phyloP scores from a whole-genome alignment of 140 eudicot species.

The Senecio squalidus region DNA sequence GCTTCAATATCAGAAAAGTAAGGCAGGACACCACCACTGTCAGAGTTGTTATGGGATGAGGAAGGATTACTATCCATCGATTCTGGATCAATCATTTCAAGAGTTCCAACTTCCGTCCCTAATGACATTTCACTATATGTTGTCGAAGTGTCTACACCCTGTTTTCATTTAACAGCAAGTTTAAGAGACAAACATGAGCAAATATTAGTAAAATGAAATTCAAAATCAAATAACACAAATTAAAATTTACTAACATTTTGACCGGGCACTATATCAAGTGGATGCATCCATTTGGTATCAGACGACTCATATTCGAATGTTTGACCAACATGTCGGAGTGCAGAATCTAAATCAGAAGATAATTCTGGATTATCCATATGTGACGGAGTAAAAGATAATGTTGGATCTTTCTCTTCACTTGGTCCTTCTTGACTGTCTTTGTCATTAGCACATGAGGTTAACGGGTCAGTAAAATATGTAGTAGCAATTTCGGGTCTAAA shows the following conservation, averaged over 20 bases:
- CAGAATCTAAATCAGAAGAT: slow-evolving; percentile 20
- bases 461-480: no score
- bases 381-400: no score
- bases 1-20: neutral
- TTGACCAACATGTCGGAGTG: slow-evolving; percentile 23
- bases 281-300: slow-evolving; percentile 25
- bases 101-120: slow-evolving; percentile 35
- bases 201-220: neutral
- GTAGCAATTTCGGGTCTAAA: no score
- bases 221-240: neutral
- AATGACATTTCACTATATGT: slow-evolving; percentile 30
- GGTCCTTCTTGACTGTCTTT: neutral
- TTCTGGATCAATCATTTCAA: slow-evolving; percentile 39
- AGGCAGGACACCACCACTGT: neutral
- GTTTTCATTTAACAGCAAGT: slow-evolving; percentile 11
- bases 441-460: neutral
- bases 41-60: neutral
- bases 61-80: slow-evolving; percentile 23
- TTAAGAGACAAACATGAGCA: slow-evolving; percentile 1
- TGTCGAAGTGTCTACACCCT: slow-evolving; percentile 38
- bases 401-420: neutral
- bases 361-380: no score
- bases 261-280: slow-evolving; percentile 32
- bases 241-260: slow-evolving; percentile 36
- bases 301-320: slow-evolving; percentile 34